Evolutionary conservation across 306 rosid genomes (phyloP).

Genomic region (Quercus alba): DNA sequence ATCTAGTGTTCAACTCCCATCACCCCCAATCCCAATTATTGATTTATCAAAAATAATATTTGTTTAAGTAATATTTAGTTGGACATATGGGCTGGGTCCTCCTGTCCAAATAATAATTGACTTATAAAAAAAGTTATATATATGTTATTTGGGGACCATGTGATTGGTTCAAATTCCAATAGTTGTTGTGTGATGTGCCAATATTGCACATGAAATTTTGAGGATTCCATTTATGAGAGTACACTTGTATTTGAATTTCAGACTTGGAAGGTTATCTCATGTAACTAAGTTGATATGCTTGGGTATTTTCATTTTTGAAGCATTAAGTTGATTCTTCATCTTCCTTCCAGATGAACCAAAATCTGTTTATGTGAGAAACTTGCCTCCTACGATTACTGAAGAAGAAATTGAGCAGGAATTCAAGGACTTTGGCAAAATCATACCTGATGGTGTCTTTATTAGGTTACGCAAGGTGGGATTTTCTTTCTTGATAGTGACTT

Average conservation of each 20-base stretch:
- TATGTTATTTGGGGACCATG: neutral
- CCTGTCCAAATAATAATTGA: too few species aligned
- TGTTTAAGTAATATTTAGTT: neutral
- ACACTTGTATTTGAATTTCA: neutral
- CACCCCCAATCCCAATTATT: too few species aligned
- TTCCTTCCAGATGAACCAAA: conserved; percentile 70
- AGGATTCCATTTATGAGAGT: neutral
- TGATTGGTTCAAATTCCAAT: neutral
- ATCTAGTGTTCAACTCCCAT: too few species aligned
- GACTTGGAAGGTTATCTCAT: neutral
- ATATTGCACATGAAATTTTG: neutral
- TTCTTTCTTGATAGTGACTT: neutral
- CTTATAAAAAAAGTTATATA: too few species aligned
- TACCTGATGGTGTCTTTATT: conserved; percentile 77
- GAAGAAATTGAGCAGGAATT: conserved; percentile 77
- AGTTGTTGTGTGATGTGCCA: neutral
- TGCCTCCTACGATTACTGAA: conserved; percentile 78
- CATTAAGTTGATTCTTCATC: conserved; percentile 26
- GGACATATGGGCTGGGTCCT: too few species aligned
- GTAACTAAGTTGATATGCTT: neutral
- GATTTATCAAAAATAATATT: neutral
- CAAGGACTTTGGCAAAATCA: conserved; percentile 75
- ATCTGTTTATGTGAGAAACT: conserved; percentile 89
- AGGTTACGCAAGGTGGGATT: conserved; percentile 70
- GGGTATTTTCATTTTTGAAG: conserved; percentile 5